A percentile compares a stretch with the other conserved stretches of the same genome.
These are phyloP conservation scores for Akanthomyces uredinophilus DNA, from an alignment of 2,329 filamentous ascomycete species.

Conservation along the genomic window DNA sequence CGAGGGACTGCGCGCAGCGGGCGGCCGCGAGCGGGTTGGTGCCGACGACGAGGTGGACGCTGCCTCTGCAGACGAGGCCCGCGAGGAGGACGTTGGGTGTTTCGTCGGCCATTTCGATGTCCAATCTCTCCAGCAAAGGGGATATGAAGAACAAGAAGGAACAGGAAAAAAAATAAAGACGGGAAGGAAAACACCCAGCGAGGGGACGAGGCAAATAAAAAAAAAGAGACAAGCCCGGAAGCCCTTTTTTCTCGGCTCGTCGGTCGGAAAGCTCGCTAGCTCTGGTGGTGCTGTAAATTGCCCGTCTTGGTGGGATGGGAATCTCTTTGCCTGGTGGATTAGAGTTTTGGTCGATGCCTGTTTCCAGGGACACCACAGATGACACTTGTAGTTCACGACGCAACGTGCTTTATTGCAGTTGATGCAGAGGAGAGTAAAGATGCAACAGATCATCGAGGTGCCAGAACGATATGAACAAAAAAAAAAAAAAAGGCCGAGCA, in stretches of 20 bases:
- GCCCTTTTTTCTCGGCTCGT: constrained; percentile 1
- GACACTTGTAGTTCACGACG: not conserved
- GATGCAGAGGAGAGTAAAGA: too few relatives aligned
- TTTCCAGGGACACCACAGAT: not conserved
- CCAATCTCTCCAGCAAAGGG: too few relatives aligned
- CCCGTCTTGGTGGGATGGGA: constrained; percentile 7
- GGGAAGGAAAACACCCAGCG: not conserved
- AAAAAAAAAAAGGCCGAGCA: constrained; percentile 7
- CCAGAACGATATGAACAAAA: not conserved
- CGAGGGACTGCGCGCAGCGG: constrained; percentile 72
- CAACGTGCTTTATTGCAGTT: not conserved
- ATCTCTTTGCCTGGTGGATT: not conserved
- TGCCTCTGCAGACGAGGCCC: constrained; percentile 62
- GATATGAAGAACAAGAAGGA: not conserved
- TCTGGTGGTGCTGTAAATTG: constrained; percentile 1
- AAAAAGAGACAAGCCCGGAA: constrained; percentile 31
- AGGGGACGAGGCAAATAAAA: not conserved
- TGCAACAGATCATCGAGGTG: not conserved
- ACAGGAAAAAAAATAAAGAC: not conserved
- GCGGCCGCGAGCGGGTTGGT: constrained; percentile 82
- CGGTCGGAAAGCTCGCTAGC: not conserved
- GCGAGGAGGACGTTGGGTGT: constrained; percentile 56
- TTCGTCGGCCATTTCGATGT: not conserved
- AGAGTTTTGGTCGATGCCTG: not conserved
- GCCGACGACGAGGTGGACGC: constrained; percentile 81